A percentile compares a stretch with the other conserved stretches of the same genome.
phyloP scores from a whole-genome alignment of 805 yeast genomes.

The Candida sithepensis region DNA sequence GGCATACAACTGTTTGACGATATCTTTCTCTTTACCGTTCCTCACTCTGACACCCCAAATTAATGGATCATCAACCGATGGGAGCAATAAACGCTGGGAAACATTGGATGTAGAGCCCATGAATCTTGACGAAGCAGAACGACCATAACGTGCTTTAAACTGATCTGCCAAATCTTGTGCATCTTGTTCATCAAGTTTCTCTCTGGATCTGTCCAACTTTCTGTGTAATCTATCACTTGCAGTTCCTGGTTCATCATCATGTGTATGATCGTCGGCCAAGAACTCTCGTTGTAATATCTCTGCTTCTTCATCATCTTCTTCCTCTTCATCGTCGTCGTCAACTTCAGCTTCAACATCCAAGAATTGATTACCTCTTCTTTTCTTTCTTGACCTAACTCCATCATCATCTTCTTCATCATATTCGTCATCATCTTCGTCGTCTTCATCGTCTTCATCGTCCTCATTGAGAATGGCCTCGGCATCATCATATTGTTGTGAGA shows the following conservation, averaged over 20 bases:
- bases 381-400: conserved; percentile 43
- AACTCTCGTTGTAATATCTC: conserved; percentile 81
- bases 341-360: conserved; percentile 99
- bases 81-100: conserved; percentile 88
- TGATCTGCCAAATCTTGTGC: conserved; percentile 93
- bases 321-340: conserved; percentile 93
- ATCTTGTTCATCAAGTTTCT: conserved; percentile 86
- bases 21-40: conserved; percentile 88
- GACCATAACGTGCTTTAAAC: conserved; percentile 87
- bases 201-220: conserved; percentile 79
- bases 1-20: conserved; percentile 79
- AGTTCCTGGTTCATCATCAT: conserved; percentile 47
- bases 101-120: conserved; percentile 83
- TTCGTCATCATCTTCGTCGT: conserved; percentile 33
- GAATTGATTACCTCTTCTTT: conserved; percentile 71
- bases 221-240: conserved; percentile 75
- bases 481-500: conserved; percentile 19
- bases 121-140: conserved; percentile 74
- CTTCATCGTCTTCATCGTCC: conserved; percentile 28
- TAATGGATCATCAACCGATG: conserved; percentile 94
- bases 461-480: conserved; percentile 27
- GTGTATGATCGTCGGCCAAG: conserved; percentile 70
- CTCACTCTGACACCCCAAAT: conserved; percentile 95
- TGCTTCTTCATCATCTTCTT: conserved; percentile 93
- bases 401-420: conserved; percentile 59